Evolutionary conservation across 108 stramenopile species (phyloP).

Genomic region (Conticribra guillardii): DNA sequence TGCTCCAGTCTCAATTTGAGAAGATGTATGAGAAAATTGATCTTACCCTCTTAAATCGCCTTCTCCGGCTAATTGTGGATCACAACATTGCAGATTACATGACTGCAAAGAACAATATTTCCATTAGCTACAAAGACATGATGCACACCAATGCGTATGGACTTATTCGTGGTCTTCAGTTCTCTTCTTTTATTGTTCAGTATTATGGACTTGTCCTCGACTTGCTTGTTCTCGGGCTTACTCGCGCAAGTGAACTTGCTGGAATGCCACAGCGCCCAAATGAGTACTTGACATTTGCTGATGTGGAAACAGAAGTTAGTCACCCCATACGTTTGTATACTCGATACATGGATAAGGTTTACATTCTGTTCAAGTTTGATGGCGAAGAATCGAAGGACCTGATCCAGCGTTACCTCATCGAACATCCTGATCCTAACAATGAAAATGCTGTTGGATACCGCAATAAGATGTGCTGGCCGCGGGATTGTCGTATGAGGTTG

Average conservation of each 20-base stretch:
- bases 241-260: conserved; percentile 97
- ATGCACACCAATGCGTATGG: conserved; percentile 99
- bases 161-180: conserved; percentile 95
- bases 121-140: conserved; percentile 97
- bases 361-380: conserved; percentile 96
- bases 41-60: conserved; percentile 95
- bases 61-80: conserved; percentile 97
- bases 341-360: conserved; percentile 97
- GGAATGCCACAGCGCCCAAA: conserved; percentile 97
- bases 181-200: conserved; percentile 96
- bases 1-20: conserved; percentile 97
- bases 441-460: conserved; percentile 99
- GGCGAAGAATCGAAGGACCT: conserved; percentile 95
- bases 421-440: conserved; percentile 99
- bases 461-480: conserved; percentile 99
- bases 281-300: conserved; percentile 94
- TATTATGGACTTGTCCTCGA: conserved; percentile 98
- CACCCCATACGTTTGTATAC: conserved; percentile 99
- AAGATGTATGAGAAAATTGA: conserved; percentile 99
- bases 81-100: conserved; percentile 99
- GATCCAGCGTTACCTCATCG: conserved; percentile 98
- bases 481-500: conserved; percentile 98
- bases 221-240: conserved; percentile 94
- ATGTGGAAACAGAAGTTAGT: conserved; percentile 93
- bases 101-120: conserved; percentile 99